A percentile compares a stretch with the other conserved stretches of the same genome.
Evolutionary conservation across 352 stramenopile species (phyloP).

Genomic region (Phytophthora hibernalis): DNA sequence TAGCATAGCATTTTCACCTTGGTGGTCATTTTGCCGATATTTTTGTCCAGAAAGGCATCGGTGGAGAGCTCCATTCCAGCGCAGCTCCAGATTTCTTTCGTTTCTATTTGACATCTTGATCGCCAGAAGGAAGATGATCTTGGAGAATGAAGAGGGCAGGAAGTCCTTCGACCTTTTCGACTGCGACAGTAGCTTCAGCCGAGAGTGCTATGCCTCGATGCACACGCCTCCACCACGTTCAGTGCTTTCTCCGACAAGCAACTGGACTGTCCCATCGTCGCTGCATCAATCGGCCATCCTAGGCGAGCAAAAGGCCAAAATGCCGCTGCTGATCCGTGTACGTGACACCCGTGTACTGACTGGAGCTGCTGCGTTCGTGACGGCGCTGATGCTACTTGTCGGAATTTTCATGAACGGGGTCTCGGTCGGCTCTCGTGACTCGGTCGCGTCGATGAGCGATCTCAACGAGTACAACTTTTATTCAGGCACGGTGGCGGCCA

Average conservation of each 20-base stretch:
- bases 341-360: slow-evolving; percentile 30
- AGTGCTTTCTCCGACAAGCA: slow-evolving; percentile 10
- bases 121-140: slow-evolving; percentile 3
- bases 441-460: slow-evolving; percentile 22
- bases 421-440: slow-evolving; percentile 30
- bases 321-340: slow-evolving; percentile 39
- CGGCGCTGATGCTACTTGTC: slow-evolving; percentile 34
- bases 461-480: slow-evolving; percentile 65
- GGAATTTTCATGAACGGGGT: slow-evolving; percentile 40
- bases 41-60: slow-evolving; percentile 5
- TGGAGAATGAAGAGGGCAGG: slow-evolving; percentile 9
- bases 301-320: slow-evolving; percentile 24
- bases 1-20: too few species aligned
- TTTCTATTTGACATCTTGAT: background rate
- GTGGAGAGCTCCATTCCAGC: slow-evolving; percentile 1
- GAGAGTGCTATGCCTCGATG: slow-evolving; percentile 32
- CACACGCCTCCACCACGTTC: slow-evolving; percentile 21
- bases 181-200: slow-evolving; percentile 23
- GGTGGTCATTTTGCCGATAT: too few species aligned
- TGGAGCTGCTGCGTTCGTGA: slow-evolving; percentile 30
- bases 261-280: slow-evolving; percentile 39
- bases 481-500: slow-evolving; percentile 41
- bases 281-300: slow-evolving; percentile 39
- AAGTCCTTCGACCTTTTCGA: slow-evolving; percentile 16
- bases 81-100: background rate